Evolutionary conservation across 257 asterid species (phyloP).

Genomic region (Fraxinus pennsylvanica): DNA sequence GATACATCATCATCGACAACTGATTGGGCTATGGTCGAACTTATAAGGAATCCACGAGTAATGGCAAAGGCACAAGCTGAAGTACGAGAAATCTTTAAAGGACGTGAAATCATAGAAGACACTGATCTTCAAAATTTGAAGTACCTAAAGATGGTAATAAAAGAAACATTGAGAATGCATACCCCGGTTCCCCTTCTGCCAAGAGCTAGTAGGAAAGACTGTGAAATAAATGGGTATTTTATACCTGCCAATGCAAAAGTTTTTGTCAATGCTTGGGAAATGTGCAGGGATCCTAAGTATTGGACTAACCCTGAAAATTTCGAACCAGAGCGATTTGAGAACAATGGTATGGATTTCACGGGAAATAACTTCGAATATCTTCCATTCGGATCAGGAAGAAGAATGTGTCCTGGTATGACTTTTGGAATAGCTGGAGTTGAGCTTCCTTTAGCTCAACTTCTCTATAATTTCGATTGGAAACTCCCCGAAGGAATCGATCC

Average conservation of each 20-base stretch:
- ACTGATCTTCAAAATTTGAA: constrained; percentile 21
- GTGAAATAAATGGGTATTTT: background rate
- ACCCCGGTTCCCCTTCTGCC: background rate
- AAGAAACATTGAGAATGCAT: constrained; percentile 27
- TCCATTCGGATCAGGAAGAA: constrained; percentile 23
- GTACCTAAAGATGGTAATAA: constrained; percentile 29
- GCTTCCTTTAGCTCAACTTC: constrained; percentile 1
- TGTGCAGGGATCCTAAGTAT: constrained; percentile 15
- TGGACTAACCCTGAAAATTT: background rate
- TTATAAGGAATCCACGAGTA: constrained; percentile 20
- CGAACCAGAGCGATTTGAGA: background rate
- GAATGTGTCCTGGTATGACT: constrained; percentile 24
- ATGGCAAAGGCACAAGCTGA: constrained; percentile 28
- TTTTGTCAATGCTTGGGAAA: constrained; percentile 27
- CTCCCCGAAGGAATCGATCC: background rate
- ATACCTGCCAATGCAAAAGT: constrained; percentile 22
- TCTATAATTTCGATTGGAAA: background rate
- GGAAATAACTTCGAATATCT: background rate
- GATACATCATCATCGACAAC: constrained; percentile 2
- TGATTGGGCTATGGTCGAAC: constrained; percentile 40
- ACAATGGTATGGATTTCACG: background rate
- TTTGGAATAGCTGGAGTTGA: constrained; percentile 15
- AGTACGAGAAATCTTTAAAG: constrained; percentile 4
- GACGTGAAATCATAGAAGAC: constrained; percentile 1
- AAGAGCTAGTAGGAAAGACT: background rate